A percentile compares a stretch with the other conserved stretches of the same genome.
phyloP scores from a whole-genome alignment of 2,329 filamentous ascomycete species.

The Mycocentrospora acerina region DNA sequence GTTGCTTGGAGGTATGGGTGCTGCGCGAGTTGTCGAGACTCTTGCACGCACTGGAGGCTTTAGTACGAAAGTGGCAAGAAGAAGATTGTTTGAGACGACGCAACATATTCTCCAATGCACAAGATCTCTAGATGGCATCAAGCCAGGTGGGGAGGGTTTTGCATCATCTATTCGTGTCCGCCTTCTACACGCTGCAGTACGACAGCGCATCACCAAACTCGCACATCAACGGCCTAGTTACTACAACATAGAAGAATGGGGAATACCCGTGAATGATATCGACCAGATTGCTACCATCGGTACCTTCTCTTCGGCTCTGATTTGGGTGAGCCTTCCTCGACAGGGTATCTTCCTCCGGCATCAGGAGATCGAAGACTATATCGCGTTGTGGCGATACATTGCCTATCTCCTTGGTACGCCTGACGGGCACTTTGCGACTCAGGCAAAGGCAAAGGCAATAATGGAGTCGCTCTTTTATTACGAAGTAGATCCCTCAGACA shows the following conservation, averaged over 20 bases:
- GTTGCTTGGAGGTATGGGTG: conserved; percentile 70
- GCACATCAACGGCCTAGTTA: conserved; percentile 60
- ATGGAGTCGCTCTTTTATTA: conserved; percentile 69
- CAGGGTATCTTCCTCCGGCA: conserved; percentile 68
- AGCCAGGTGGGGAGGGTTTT: conserved; percentile 68
- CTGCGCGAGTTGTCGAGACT: conserved; percentile 72
- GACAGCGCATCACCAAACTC: conserved; percentile 64
- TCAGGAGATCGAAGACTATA: conserved; percentile 68
- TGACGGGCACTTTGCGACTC: conserved; percentile 59
- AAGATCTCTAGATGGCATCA: conserved; percentile 62
- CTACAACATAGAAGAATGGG: conserved; percentile 60
- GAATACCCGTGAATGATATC: conserved; percentile 73
- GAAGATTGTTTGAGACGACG: conserved; percentile 70
- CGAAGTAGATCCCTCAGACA: conserved; percentile 66
- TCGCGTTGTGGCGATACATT: conserved; percentile 75
- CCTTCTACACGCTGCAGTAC: conserved; percentile 68
- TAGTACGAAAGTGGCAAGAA: conserved; percentile 64
- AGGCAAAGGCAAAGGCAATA: conserved; percentile 57
- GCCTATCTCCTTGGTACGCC: conserved; percentile 72
- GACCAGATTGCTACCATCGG: conserved; percentile 72
- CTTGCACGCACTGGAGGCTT: conserved; percentile 75
- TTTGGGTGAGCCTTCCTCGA: conserved; percentile 69
- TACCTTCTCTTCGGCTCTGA: conserved; percentile 67
- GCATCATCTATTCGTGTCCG: conserved; percentile 67
- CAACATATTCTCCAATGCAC: conserved; percentile 76